phyloP scores from a whole-genome alignment of 495 filamentous ascomycete genomes.

The Aspergillus panamensis region DNA sequence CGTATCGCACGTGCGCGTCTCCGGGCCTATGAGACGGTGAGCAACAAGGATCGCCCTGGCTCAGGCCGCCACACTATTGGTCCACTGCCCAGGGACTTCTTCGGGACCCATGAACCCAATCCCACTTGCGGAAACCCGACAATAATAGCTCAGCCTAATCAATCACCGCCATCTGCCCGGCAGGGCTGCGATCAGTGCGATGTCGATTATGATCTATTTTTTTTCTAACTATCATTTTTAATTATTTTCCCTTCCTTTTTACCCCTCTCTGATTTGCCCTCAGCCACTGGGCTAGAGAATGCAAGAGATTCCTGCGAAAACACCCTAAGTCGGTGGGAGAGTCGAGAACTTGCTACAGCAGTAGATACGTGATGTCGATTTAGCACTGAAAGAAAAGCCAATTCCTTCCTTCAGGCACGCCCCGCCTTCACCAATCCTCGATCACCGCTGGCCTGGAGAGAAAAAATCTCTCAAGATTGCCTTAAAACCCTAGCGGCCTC shows the following conservation, averaged over 20 bases:
- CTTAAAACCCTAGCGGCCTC: constrained; percentile 15
- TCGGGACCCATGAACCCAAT: neutral
- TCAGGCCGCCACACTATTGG: neutral
- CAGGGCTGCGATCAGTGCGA: neutral
- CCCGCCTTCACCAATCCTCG: neutral
- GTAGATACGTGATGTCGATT: constrained; percentile 6
- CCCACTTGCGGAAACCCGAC: neutral
- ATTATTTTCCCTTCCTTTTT: neutral
- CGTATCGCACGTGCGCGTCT: constrained; percentile 14
- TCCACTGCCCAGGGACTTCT: neutral
- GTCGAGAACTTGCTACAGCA: constrained; percentile 1
- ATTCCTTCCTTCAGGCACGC: constrained; percentile 7
- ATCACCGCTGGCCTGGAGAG: neutral
- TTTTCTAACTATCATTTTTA: neutral
- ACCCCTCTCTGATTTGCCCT: neutral
- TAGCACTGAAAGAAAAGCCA: constrained; percentile 11
- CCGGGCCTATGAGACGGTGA: constrained; percentile 15
- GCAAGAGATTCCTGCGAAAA: neutral
- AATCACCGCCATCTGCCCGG: neutral
- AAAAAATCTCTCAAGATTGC: neutral
- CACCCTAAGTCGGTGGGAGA: neutral
- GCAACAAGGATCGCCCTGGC: neutral
- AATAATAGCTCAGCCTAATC: neutral
- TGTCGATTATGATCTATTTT: neutral
- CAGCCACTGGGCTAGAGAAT: neutral